Evolutionary conservation across 2,329 filamentous ascomycete species (phyloP).

Genomic region (Cordyceps cicadae): DNA sequence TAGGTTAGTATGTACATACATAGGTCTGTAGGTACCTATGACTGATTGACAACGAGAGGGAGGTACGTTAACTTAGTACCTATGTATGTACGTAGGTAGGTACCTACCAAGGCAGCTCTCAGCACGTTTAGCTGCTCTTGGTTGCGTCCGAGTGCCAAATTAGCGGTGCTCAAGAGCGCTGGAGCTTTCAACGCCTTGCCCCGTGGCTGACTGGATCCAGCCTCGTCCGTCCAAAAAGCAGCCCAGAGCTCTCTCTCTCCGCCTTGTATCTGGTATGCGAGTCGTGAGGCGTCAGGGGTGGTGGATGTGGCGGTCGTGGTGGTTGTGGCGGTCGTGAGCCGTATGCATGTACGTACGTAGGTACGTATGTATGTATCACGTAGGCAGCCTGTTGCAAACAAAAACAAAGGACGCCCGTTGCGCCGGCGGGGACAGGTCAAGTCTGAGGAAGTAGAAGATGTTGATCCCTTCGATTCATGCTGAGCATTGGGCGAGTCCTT

Average conservation of each 20-base stretch:
- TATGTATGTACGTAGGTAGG: no score
- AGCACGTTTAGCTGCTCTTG: not conserved
- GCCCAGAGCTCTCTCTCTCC: no score
- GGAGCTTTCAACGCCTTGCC: not conserved
- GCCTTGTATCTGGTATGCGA: not conserved
- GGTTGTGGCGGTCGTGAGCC: not conserved
- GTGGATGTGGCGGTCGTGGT: not conserved
- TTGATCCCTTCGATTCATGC: not conserved
- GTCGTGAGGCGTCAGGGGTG: not conserved
- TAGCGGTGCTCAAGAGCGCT: not conserved
- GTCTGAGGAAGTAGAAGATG: not conserved
- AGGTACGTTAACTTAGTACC: no score
- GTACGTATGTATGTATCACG: no score
- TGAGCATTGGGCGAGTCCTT: not conserved
- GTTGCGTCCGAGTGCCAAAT: not conserved
- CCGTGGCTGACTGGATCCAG: not conserved
- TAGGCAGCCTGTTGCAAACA: not conserved
- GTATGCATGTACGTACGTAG: no score
- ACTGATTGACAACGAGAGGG: no score
- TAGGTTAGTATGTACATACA: not conserved
- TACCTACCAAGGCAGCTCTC: not conserved
- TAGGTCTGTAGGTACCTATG: no score
- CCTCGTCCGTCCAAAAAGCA: not conserved
- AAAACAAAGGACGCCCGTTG: constrained; percentile 1
- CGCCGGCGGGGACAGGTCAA: not conserved